Base-by-base conservation (phyloP, 441 rosid species). In the Isatis lusitanica region DNA sequence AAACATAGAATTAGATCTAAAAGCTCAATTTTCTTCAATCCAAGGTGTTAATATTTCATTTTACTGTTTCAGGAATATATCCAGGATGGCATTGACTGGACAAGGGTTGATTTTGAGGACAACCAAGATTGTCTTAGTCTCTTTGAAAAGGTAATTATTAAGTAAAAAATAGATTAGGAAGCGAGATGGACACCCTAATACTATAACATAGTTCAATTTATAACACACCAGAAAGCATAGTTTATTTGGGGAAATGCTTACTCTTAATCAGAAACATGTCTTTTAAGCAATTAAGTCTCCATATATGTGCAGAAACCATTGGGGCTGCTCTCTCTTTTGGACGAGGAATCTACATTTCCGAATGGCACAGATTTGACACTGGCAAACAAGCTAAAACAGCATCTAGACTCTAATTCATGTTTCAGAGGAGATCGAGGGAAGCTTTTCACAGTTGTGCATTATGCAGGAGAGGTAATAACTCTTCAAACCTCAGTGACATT, bases 11-110 rank as follows among this genome's bases (percentile, higher is more conserved):
- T 4, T 61, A 36, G 6, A 30, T 38, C 66, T 76, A 39, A 63
- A 44, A 55, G 30, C 52, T 56, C 26, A 63, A 5, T 1, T 50
- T 40, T 51, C 18, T 67, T 30, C 47, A 26, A 26, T 44, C 44
- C 33, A 12, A 30, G 42, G 55, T 50, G 36, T 40, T 63, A 44
- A 73, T 69, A 28, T 63, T 38, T 63, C 75, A 26, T 77, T 70
- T 66, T 38, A 38, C 21, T 36, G 60, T 55, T 75, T 16, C 86
- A 95, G 99, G 98, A 95, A 85, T 95, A 95, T 78, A 81, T 93
- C 75, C 99, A 93, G 76, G 99, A 95, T 85, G 99, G 99, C 65
- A 95, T 95, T 85, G 99, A 95, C 76, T 93, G 99, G 99, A 81
- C 97, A 17, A 91, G 85, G 81, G 97, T 93, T 82, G 98, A 95